Evolutionary conservation across 1,284 basidiomycete genomes (phyloP), one percentile per base, ranked within the genome.

Genomic region (Sporisorium iseilematis-ciliati): DNA sequence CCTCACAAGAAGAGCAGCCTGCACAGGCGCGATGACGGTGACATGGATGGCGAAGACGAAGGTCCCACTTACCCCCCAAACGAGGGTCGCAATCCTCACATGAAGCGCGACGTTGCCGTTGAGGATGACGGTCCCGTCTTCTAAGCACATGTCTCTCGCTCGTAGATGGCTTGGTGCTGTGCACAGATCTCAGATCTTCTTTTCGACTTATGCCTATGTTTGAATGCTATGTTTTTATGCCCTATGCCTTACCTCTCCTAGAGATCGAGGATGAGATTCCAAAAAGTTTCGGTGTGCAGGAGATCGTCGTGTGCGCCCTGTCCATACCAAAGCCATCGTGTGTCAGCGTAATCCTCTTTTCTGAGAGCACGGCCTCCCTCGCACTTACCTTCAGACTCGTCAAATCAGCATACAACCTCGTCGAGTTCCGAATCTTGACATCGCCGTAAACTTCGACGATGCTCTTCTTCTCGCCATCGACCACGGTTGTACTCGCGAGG

Each of bases 281-380:
- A 73, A 52, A 73, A 73, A 3, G 57, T 67, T 45, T 67, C 56
- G 18, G 65, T 61, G 54, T 67, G 70, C 23, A 63, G 42, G 14
- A 73, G 59, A 41, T 61, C 65, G 25, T 73, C 70, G 54, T 73
- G 70, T 16, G 57, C 70, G 41, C 65, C 64, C 67, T 70, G 49
- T 50, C 4, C 33, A 40, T 21, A 33, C 10, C 35, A 38, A 16
- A 38, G 35, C 14, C 14, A 12, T 16, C 12, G 11, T 16, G 10
- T 40, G 45, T 49, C 33, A 57, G 56, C 21, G 3, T 20, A 21
- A 18, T 40, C 25, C 23, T 8, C 7, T 23, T 4, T 20, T 21
- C 31, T 16, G 11, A 7, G n/a, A 23, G 18, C 20, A 18, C 5
- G 3, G n/a, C n/a, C 20, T 14, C 6, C 3, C 20, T n/a, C 23